Conservation (phyloP, 73 alveolate genomes). For the Tetrahymena elliotti region DNA sequence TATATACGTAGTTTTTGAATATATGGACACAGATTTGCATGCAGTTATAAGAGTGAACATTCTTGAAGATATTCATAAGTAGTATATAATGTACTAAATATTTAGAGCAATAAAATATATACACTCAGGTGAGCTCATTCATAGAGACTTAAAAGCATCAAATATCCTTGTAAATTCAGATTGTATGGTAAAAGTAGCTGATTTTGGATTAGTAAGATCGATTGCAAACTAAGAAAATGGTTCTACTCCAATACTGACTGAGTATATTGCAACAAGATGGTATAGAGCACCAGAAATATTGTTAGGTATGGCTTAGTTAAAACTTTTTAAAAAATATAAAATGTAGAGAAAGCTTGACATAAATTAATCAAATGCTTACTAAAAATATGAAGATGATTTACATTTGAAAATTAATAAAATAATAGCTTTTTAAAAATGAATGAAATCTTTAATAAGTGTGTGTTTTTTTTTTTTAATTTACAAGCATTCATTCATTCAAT, state of each 20-base stretch:
- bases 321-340: too few relatives aligned
- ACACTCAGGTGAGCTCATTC: slow-evolving; percentile 75
- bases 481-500: not conserved
- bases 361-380: not conserved
- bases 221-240: slow-evolving; percentile 56
- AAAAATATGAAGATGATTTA: not conserved
- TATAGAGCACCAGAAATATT: slow-evolving; percentile 91
- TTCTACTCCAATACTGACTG: slow-evolving; percentile 68
- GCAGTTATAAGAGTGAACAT: slow-evolving; percentile 69
- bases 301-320: not conserved
- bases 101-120: slow-evolving; percentile 63
- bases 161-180: slow-evolving; percentile 76
- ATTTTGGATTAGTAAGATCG: slow-evolving; percentile 83
- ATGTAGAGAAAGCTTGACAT: not conserved
- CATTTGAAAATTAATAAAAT: not conserved
- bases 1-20: slow-evolving; percentile 69
- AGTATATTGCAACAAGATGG: slow-evolving; percentile 92
- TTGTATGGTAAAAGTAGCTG: slow-evolving; percentile 83
- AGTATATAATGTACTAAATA: slow-evolving; percentile 54
- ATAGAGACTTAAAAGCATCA: slow-evolving; percentile 82
- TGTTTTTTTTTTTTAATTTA: not conserved
- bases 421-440: not conserved
- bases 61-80: slow-evolving; percentile 65
- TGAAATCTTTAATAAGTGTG: not conserved
- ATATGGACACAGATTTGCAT: slow-evolving; percentile 81